Evolutionary conservation across 805 yeast genomes (phyloP), one percentile per base, ranked within the genome.

Genomic region (Pichia heedii): DNA sequence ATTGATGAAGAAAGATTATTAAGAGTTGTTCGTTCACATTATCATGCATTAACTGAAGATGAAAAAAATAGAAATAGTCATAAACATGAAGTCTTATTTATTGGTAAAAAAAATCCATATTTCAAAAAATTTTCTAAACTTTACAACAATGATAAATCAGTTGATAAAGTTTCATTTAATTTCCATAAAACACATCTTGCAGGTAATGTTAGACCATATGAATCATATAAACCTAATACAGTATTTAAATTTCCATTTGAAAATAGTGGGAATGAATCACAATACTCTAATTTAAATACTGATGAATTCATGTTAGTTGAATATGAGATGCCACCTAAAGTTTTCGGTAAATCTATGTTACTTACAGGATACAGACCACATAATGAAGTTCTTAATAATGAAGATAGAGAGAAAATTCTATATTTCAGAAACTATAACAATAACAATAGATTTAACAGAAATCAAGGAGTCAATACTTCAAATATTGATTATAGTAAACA

Each of bases 1-100:
- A 90, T 89, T 53, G 96, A 89, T 54, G 95, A 86, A 54, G 62
- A 62, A n/a, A 68, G 95, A 52, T 67, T 89, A 36, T 61, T 89
- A 42, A 65, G 69, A 16, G 80, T 78, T 4, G 95, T 88, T 2
- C 70, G 75, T 42, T 74, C 64, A 1, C 77, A 81, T 48, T 89
- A 89, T 56, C 65, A 71, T 2, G 61, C 67, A 33, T 67, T 89
- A 38, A 73, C 86, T 0, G 84, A 75, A 3, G 77, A 68, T n/a
- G 97, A 89, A 54, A 66, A 50, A 24, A 66, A 71, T 15, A 70
- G 96, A 64, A 84, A 90, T 55, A 74, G 81, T 9, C 69, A 79
- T 49, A 84, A 81, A 50, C 68, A 77, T 27, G 93, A 87, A 32
- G 77, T 82, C 21, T 58, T 93, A 36, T 68, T 81, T 43, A 70